These are phyloP conservation scores for Paecilomyces fulvus DNA, from an alignment of 2,329 filamentous ascomycete species.

Conservation along the genomic window DNA sequence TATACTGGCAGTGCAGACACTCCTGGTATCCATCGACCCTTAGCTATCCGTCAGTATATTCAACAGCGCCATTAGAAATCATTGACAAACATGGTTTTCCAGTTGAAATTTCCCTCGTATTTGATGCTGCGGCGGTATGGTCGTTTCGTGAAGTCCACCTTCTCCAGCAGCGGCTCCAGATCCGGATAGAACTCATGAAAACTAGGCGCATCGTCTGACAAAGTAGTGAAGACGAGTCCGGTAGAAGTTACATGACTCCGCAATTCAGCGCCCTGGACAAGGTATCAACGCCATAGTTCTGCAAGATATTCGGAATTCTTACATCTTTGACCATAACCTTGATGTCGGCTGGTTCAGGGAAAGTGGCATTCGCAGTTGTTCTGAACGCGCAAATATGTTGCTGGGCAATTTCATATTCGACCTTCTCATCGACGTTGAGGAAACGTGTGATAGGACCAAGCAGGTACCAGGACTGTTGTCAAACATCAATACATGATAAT, in stretches of 20 bases:
- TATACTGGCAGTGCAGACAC: constrained; percentile 52
- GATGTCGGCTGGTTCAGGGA: constrained; percentile 27
- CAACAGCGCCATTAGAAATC: background rate
- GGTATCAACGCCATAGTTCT: background rate
- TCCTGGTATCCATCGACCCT: constrained; percentile 51
- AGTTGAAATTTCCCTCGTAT: constrained; percentile 51
- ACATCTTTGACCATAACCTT: constrained; percentile 29
- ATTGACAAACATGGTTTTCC: constrained; percentile 46
- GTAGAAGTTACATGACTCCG: constrained; percentile 40
- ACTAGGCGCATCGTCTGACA: constrained; percentile 39
- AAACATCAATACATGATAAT: constrained; percentile 5
- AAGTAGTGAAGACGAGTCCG: constrained; percentile 45
- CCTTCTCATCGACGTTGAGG: constrained; percentile 28
- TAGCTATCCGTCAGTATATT: background rate
- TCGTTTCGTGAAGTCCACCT: constrained; percentile 47
- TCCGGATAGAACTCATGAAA: constrained; percentile 49
- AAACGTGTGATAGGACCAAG: constrained; percentile 47
- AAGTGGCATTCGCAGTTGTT: constrained; percentile 19
- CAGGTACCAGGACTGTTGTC: constrained; percentile 43
- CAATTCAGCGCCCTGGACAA: constrained; percentile 21
- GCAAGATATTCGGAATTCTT: constrained; percentile 1
- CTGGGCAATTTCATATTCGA: constrained; percentile 45
- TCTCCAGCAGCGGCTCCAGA: constrained; percentile 40
- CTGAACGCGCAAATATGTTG: constrained; percentile 33
- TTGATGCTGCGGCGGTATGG: constrained; percentile 45